Evolutionary conservation across 257 asterid genomes (phyloP), one percentile per base, ranked within the genome.

Genomic region (Capsicum pubescens): DNA sequence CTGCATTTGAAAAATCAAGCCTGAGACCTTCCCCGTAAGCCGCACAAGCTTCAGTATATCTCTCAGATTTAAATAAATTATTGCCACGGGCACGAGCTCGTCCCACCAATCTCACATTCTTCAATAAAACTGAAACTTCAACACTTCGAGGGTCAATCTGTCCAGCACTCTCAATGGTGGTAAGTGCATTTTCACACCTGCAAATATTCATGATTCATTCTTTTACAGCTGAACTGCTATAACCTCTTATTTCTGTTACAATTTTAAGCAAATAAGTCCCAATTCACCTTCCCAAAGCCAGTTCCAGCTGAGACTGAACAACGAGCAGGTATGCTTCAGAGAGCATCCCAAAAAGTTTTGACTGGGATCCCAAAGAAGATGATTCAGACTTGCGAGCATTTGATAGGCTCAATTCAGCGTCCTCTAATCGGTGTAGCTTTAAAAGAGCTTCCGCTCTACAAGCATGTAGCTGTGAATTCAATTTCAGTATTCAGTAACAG

Each of bases 61-160:
- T 92, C 84, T 92, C 97, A 1, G 97, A 88, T 67, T 92, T 92
- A 84, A 91, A 93, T 54, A 93, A 84, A 86, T 93, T 92, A 83
- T 93, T 93, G 71, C 97, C 97, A 64, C 93, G 95, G 79, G 90
- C 90, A 36, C 97, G 95, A 48, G 97, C 94, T 63, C 94, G 92
- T 71, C 87, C 88, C 81, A 90, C 97, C 87, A 88, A 56, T 63
- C 86, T 87, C 83, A 90, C 90, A 64, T 90, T 92, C 86, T 90
- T 90, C 44, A 87, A 89, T 21, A 88, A 71, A 69, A 54, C 83
- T 11, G 93, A 87, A 68, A 93, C 86, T 85, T 93, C 97, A 26
- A 69, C 81, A 32, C 79, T 91, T 58, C 79, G 87, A 63, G 92
- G 92, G 84, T 93, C 97, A 17, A 90, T 83, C 84, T 88, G 87